phyloP scores from a whole-genome alignment of 2,329 filamentous ascomycete genomes.

The Alternaria burnsii region DNA sequence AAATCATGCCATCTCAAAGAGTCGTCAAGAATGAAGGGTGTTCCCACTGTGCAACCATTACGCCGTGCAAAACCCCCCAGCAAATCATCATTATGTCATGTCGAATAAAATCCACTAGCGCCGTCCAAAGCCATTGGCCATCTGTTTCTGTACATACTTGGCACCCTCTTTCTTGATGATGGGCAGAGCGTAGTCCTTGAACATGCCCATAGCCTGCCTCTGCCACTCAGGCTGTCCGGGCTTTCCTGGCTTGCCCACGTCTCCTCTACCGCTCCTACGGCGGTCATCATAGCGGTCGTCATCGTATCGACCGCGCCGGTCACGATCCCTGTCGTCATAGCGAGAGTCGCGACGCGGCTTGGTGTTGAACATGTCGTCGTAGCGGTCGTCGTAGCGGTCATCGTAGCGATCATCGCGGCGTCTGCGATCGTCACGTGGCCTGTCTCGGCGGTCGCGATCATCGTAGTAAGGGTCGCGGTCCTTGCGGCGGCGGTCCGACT shows the following conservation, averaged over 20 bases:
- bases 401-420: slow-evolving; percentile 29
- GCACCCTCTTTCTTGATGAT: slow-evolving; percentile 46
- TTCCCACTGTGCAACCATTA: neutral
- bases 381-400: slow-evolving; percentile 28
- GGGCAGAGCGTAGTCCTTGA: slow-evolving; percentile 44
- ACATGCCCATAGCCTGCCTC: slow-evolving; percentile 43
- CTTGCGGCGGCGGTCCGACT: slow-evolving; percentile 16
- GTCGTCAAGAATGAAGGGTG: neutral
- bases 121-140: slow-evolving; percentile 31
- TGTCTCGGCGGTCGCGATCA: slow-evolving; percentile 28
- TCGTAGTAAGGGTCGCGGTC: slow-evolving; percentile 15
- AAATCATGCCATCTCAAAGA: neutral
- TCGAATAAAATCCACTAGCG: slow-evolving; percentile 5
- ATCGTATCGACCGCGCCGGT: slow-evolving; percentile 16
- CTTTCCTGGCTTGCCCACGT: slow-evolving; percentile 24
- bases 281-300: slow-evolving; percentile 27
- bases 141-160: slow-evolving; percentile 43
- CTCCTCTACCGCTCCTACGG: slow-evolving; percentile 20
- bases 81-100: neutral
- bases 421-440: slow-evolving; percentile 24
- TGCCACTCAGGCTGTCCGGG: slow-evolving; percentile 39
- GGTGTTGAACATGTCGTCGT: slow-evolving; percentile 31
- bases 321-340: slow-evolving; percentile 19
- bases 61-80: neutral
- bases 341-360: slow-evolving; percentile 24